These are phyloP conservation scores for Carex littledalei DNA, from an alignment of 176 grass and related monocot species.

Conservation along the genomic window DNA sequence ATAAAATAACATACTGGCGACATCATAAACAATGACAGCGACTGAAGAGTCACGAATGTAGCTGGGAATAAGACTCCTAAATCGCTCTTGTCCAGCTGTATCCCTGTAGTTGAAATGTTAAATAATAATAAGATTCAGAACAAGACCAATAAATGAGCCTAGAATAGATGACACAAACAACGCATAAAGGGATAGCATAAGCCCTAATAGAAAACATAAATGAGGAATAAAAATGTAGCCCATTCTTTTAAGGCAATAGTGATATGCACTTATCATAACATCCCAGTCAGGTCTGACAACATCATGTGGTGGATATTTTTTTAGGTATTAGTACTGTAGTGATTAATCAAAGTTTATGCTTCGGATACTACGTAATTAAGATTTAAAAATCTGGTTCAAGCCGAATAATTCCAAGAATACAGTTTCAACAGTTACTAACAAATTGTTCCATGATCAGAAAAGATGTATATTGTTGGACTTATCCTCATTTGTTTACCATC, in stretches of 20 bases:
- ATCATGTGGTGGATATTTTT: background rate
- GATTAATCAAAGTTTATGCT: background rate
- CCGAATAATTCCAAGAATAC: background rate
- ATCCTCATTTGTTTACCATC: background rate
- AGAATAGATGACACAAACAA: background rate
- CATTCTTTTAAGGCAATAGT: background rate
- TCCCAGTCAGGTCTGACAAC: background rate
- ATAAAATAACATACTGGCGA: constrained; percentile 66
- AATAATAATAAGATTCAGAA: background rate
- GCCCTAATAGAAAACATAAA: background rate
- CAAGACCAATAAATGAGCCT: background rate
- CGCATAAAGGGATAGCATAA: background rate
- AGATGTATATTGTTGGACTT: background rate
- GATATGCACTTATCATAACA: background rate
- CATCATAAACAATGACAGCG: constrained; percentile 94
- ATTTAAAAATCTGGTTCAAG: background rate
- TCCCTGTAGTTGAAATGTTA: constrained; percentile 50
- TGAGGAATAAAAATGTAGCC: background rate
- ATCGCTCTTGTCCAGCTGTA: constrained; percentile 95
- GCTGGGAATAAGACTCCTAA: constrained; percentile 95
- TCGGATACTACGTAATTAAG: background rate
- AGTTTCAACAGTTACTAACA: background rate
- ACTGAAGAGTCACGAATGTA: constrained; percentile 97
- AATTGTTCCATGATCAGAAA: background rate
- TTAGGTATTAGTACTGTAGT: background rate